Base-by-base conservation (phyloP, 2,329 filamentous ascomycete genomes). In the Aureobasidium sp. region DNA sequence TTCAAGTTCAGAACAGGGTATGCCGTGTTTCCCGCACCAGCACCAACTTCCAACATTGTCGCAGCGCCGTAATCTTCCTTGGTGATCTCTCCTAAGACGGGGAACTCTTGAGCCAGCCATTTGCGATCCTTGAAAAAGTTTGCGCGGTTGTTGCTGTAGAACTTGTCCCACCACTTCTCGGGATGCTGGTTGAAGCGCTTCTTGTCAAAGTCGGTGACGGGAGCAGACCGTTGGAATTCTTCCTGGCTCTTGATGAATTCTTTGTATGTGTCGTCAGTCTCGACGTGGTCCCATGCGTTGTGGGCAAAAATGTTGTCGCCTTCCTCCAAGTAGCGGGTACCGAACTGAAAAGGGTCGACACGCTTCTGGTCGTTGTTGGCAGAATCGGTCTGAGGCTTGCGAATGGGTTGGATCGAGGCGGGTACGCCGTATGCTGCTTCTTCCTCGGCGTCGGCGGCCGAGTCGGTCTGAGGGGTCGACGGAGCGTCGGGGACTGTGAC, bases 121-220 rank as follows among this genome's bases (percentile, higher is more conserved):
- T 97, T 97, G 66, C 94, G 85, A 73, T 99, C 89, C 77, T 99
- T 99, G 85, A 99, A 99, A 77, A 99, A 99, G 72, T 97, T 97
- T 70, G 87, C 84, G 22, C 89, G 90, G 76, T 99, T 97, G 78
- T 97, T 96, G 77, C 94, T 92, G 80, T 99, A 99, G 77, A 99
- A 99, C 61, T 89, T 79, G 71, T 99, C 94, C 94, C 94, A 99
- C 90, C 91, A 97, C 75, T 91, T 96, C 65, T 90, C 92, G 0
- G 94, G 94, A 67, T 95, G 85, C 49, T 82, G 80, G 73, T 97
- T 97, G 80, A 97, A 97, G 82, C 80, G 79, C 87, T 87, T 84
- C 75, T 91, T 91, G 76, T 99, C 92, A 80, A 95, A 97, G 65
- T 96, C 91, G 47, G 88, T 92, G 55, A 97, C 94, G 62, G 92